Base-by-base conservation (phyloP, 768 basidiomycete species). In the Rhizopogon roseolus region DNA sequence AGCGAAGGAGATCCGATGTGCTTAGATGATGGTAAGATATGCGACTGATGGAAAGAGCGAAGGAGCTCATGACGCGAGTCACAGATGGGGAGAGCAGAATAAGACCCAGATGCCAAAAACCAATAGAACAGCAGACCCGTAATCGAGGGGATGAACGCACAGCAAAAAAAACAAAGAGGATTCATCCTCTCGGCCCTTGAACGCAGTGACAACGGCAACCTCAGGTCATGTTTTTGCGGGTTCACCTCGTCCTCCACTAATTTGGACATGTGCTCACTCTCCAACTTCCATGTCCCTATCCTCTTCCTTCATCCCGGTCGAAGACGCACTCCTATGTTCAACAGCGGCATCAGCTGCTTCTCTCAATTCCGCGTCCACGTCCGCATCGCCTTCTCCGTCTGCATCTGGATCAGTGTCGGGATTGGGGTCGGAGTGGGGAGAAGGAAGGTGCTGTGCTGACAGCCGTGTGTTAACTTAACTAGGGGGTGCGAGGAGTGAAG, bases 291-390 rank as follows among this genome's bases (percentile, higher is more conserved):
- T 60, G 7, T 62, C 66, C 8, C 38, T 59, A 17, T 68, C 66
- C 13, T 66, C 62, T 17, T 62, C 60, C 19, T 70, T 68, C 54
- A 66, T 9, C 3, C 70, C 64, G 44, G 64, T 65, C 9, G 46
- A 48, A 16, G 46, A 48, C 19, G 46, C 32, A 48, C 69, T 72
- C 46, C 76, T 68, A 17, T 73, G 75, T 60, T 78, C 79, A 5
- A 14, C 46, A 25, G 78, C 73, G 6, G 78, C 79, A 54, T 76
- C 76, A 0, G 77, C 79, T 36, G 79, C 79, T 56, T 78, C 79
- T n/a, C 80, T 62, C 25, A 81, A 62, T 25, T 80, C 79, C 43
- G 69, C 70, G 11, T 80, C 78, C 0, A 76, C 71, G 51, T 76
- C 76, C 1, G 66, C 66, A 14, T 69, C 67, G 7, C 46, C 67